Base-by-base conservation (phyloP, 148 eudicot genomes). In the Silene conica region DNA sequence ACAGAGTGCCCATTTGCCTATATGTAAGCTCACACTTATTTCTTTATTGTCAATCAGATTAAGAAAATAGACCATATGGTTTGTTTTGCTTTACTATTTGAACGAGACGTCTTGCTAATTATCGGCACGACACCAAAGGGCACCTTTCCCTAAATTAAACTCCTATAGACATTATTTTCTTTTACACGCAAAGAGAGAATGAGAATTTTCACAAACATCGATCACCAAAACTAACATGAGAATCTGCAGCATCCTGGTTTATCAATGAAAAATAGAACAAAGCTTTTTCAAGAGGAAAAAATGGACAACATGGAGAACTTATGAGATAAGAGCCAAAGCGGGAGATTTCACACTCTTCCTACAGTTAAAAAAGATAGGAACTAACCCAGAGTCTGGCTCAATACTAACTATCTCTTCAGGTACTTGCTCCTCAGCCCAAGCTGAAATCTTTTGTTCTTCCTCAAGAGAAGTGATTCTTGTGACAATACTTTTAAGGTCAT, bases 401-500 rank as follows among this genome's bases (percentile, higher is more conserved):
- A 70, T 22, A 66, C 61, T 78, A 70, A 92, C 86, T 79, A 92
- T 87, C 67, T 92, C 93, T 83, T 92, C 97, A 52, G 97, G 97
- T 72, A 90, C 77, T 69, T 83, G 79, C 69, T 92, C 97, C 48
- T 90, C 93, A 76, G 85, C 89, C 96, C 97, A 90, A 71, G 88
- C 83, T 54, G 79, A 67, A 48, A 91, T 84, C 69, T 66, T 77
- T 82, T 79, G 41, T 70, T 74, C 84, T 72, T 85, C 83, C 80
- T 91, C 93, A 43, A 91, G 83, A 70, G 71, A 61, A 74, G 81
- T 84, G 74, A 91, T 68, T 84, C 79, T 87, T 41, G 70, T 61
- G 73, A 91, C 89, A 71, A 80, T 83, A 55, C 59, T 61, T 82
- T 76, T 84, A 34, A 91, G 80, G 78, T 83, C 88, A 79, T 89